Conservation (phyloP, 495 filamentous ascomycete genomes). For the Penicillium nucicola region DNA sequence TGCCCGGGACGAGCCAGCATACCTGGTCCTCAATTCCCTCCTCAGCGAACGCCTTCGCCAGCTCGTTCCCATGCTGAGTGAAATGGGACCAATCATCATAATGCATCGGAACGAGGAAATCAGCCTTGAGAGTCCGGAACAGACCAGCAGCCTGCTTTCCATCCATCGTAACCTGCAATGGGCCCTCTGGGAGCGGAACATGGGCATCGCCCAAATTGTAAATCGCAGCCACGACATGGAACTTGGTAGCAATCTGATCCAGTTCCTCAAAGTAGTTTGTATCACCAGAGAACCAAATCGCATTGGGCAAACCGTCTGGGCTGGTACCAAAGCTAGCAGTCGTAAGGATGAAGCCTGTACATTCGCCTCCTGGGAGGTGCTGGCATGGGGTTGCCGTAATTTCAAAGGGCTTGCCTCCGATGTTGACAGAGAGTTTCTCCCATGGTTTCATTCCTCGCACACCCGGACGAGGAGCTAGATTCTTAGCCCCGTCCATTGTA, state of each 20-base stretch:
- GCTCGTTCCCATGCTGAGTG: conserved; percentile 26
- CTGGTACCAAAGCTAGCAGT: conserved; percentile 35
- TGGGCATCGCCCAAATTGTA: conserved; percentile 30
- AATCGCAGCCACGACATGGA: conserved; percentile 21
- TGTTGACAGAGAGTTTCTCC: conserved; percentile 17
- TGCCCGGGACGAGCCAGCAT: conserved; percentile 18
- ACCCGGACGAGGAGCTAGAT: conserved; percentile 39
- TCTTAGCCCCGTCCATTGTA: conserved; percentile 44
- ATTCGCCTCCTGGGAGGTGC: conserved; percentile 47
- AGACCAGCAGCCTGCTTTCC: conserved; percentile 42
- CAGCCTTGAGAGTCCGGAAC: conserved; percentile 39
- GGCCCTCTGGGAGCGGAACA: conserved; percentile 22
- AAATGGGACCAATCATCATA: conserved; percentile 54
- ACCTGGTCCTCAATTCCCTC: conserved; percentile 25
- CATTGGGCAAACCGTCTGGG: conserved; percentile 41
- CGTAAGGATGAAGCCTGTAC: conserved; percentile 46
- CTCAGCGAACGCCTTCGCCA: conserved; percentile 20
- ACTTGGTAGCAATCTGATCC: conserved; percentile 15
- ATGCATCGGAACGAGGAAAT: conserved; percentile 51
- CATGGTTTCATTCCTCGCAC: conserved; percentile 38
- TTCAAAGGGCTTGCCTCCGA: conserved; percentile 21
- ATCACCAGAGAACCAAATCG: conserved; percentile 55
- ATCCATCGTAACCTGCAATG: conserved; percentile 49
- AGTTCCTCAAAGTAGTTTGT: conserved; percentile 51
- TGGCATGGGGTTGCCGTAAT: conserved; percentile 44